phyloP scores from a whole-genome alignment of 1,139 yeast species.

The Sugiyamaella sp. region DNA sequence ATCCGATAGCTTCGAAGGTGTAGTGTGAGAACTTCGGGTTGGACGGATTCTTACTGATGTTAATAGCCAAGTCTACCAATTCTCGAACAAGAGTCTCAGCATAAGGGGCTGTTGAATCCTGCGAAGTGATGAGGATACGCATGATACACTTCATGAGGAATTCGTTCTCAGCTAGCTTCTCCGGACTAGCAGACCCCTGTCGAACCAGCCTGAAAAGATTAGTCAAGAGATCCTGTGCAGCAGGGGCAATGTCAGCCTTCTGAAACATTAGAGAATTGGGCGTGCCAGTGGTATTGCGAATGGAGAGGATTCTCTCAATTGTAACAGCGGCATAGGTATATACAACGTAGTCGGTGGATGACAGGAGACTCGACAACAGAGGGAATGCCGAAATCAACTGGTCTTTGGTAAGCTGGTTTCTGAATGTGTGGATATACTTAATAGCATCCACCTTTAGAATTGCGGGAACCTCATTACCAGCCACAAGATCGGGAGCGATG shows the following conservation, averaged over 20 bases:
- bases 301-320: conserved; percentile 80
- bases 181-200: conserved; percentile 67
- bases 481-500: conserved; percentile 77
- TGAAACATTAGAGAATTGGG: conserved; percentile 52
- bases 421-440: conserved; percentile 82
- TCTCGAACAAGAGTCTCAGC: conserved; percentile 54
- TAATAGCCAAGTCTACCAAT: conserved; percentile 65
- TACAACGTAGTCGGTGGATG: conserved; percentile 72
- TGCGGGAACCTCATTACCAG: conserved; percentile 38
- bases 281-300: conserved; percentile 48
- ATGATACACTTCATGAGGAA: conserved; percentile 85
- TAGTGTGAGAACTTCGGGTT: conserved; percentile 93
- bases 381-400: conserved; percentile 83
- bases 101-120: conserved; percentile 57
- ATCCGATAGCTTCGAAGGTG: conserved; percentile 84
- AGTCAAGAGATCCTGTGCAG: conserved; percentile 57
- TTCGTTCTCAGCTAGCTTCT: conserved; percentile 93
- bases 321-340: conserved; percentile 94
- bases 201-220: conserved; percentile 70
- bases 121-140: conserved; percentile 78
- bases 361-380: conserved; percentile 65
- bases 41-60: conserved; percentile 86
- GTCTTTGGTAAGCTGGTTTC: conserved; percentile 88
- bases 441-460: conserved; percentile 91
- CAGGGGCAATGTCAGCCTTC: conserved; percentile 67